Conservation (phyloP, 1,139 yeast genomes). For the Debaryomyces psychrophilus region DNA sequence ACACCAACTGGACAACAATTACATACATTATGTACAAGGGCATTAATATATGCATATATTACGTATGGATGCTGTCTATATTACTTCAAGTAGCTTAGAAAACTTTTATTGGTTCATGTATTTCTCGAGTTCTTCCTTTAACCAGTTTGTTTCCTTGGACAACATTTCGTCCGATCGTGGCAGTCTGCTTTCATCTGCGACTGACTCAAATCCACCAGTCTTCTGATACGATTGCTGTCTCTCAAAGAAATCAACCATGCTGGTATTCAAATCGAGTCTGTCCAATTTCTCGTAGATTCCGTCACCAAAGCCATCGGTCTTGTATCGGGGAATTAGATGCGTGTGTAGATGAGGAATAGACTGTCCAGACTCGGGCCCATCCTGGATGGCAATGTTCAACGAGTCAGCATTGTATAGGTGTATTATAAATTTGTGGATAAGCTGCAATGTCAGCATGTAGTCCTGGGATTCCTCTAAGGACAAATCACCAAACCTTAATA, state of each 20-base stretch:
- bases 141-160: conserved; percentile 64
- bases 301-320: conserved; percentile 69
- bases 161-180: conserved; percentile 62
- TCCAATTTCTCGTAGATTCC: conserved; percentile 68
- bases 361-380: conserved; percentile 95
- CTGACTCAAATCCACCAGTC: conserved; percentile 36
- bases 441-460: conserved; percentile 76
- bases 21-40: neutral
- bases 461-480: conserved; percentile 74
- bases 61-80: neutral
- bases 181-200: conserved; percentile 52
- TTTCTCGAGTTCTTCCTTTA: conserved; percentile 44
- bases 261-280: conserved; percentile 35
- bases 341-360: conserved; percentile 92
- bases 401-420: conserved; percentile 74
- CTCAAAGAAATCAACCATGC: conserved; percentile 33
- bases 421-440: conserved; percentile 66
- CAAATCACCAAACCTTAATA: conserved; percentile 66
- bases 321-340: conserved; percentile 83
- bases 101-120: conserved; percentile 14
- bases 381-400: conserved; percentile 87
- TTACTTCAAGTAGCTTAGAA: neutral
- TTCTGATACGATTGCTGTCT: conserved; percentile 28
- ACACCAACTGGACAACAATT: neutral
- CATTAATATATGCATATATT: neutral